Evolutionary conservation across 2,329 filamentous ascomycete species (phyloP).

Genomic region (Sclerotiophoma versabilis): DNA sequence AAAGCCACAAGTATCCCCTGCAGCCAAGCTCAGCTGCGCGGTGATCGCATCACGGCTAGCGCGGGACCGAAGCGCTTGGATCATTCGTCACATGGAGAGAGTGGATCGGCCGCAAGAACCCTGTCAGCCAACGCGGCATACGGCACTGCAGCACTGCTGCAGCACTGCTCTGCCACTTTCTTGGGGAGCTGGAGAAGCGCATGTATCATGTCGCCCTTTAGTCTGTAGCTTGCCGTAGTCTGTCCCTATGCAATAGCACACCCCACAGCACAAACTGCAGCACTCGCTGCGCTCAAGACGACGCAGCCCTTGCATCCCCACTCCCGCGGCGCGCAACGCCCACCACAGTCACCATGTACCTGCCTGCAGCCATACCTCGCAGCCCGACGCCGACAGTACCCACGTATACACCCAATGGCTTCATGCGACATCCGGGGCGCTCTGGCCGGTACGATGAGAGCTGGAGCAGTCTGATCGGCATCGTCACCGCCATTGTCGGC

Average conservation of each 20-base stretch:
- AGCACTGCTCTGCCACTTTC: slow-evolving; percentile 8
- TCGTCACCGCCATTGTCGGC: slow-evolving; percentile 88
- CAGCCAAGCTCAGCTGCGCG: slow-evolving; percentile 16
- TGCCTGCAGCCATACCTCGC: slow-evolving; percentile 20
- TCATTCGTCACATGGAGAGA: slow-evolving; percentile 29
- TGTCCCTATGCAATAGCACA: neutral
- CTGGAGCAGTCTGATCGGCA: slow-evolving; percentile 96
- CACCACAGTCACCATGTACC: slow-evolving; percentile 8
- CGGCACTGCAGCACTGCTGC: slow-evolving; percentile 12
- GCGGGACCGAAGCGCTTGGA: slow-evolving; percentile 18
- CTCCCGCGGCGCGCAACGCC: slow-evolving; percentile 29
- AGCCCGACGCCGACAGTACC: slow-evolving; percentile 24
- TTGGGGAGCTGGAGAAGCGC: neutral
- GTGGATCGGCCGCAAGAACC: slow-evolving; percentile 17
- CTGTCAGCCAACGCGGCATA: slow-evolving; percentile 26
- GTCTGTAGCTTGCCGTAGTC: slow-evolving; percentile 13
- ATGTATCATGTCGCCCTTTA: slow-evolving; percentile 23
- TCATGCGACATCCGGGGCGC: slow-evolving; percentile 18
- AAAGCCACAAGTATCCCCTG: no score
- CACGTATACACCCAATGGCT: slow-evolving; percentile 11
- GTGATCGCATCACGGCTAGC: slow-evolving; percentile 20
- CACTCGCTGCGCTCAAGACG: neutral
- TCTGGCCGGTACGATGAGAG: slow-evolving; percentile 40
- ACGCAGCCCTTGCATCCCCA: slow-evolving; percentile 35
- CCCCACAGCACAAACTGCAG: neutral